Evolutionary conservation across 75 land plant species (phyloP).

Genomic region (Isoetes taiwanensis): DNA sequence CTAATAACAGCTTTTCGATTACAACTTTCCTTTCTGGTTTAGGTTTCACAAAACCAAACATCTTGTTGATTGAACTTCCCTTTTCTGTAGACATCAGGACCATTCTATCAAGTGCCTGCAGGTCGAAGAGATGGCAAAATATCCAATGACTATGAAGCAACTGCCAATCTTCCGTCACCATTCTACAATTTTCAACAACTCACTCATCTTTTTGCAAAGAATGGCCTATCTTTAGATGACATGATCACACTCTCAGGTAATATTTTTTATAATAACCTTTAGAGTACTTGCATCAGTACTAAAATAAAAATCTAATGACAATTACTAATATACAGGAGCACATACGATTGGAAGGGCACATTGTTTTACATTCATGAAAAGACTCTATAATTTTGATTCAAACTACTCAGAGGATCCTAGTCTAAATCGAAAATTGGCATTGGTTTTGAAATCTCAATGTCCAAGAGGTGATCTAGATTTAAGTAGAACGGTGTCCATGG

Average conservation of each 20-base stretch:
- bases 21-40: no score
- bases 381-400: slow-evolving; percentile 32
- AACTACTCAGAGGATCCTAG: slow-evolving; percentile 30
- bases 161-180: neutral
- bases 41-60: no score
- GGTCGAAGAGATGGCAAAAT: neutral
- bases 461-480: slow-evolving; percentile 35
- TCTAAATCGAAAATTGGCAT: slow-evolving; percentile 32
- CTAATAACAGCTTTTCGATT: no score
- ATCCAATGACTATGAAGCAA: neutral
- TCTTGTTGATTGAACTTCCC: no score
- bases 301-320: no score
- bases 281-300: no score
- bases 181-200: slow-evolving; percentile 1
- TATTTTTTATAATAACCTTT: no score
- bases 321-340: slow-evolving; percentile 25
- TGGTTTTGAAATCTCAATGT: slow-evolving; percentile 24
- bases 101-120: neutral
- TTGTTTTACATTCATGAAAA: slow-evolving; percentile 25
- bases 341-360: slow-evolving; percentile 25
- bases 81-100: no score
- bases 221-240: slow-evolving; percentile 3
- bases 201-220: neutral
- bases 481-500: slow-evolving; percentile 17
- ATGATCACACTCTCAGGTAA: slow-evolving; percentile 8